phyloP scores from a whole-genome alignment of 2,329 filamentous ascomycete species.

The Monascus ruber region DNA sequence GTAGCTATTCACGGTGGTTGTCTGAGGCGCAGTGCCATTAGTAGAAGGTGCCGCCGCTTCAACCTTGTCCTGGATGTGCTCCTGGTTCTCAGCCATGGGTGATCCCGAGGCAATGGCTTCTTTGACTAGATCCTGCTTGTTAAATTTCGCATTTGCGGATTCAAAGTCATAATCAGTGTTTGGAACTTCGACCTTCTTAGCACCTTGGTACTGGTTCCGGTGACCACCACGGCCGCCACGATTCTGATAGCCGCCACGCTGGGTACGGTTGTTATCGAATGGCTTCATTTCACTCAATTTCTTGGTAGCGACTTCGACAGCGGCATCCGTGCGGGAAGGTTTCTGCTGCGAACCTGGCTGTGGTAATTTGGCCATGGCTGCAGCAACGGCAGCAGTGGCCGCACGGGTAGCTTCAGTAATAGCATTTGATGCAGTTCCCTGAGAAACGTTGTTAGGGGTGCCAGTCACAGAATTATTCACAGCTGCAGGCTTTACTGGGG shows the following conservation, averaged over 20 bases:
- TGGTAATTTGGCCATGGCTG: conserved; percentile 41
- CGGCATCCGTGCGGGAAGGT: conserved; percentile 18
- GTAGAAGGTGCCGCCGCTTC: conserved; percentile 24
- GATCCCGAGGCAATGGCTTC: conserved; percentile 74
- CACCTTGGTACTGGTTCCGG: conserved; percentile 32
- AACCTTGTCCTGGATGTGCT: conserved; percentile 33
- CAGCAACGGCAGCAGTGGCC: conserved; percentile 40
- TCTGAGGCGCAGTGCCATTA: conserved; percentile 25
- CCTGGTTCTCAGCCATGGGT: conserved; percentile 45
- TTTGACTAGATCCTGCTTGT: conserved; percentile 76
- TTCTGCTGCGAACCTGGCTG: conserved; percentile 26
- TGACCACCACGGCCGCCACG: conserved; percentile 38
- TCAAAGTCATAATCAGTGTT: conserved; percentile 88
- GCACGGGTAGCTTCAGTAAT: conserved; percentile 38
- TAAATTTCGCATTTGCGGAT: conserved; percentile 75
- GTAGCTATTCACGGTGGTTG: conserved; percentile 48
- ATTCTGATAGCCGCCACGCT: conserved; percentile 28
- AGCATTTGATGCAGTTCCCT: conserved; percentile 22
- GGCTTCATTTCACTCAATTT: conserved; percentile 37
- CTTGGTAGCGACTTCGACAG: conserved; percentile 33
- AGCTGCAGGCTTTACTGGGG: conserved; percentile 20
- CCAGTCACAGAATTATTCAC: conserved; percentile 16
- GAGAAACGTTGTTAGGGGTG: conserved; percentile 14
- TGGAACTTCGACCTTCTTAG: conserved; percentile 74
- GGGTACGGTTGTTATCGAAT: conserved; percentile 24